A percentile compares a stretch with the other conserved stretches of the same genome.
Evolutionary conservation across 1,284 basidiomycete species (phyloP).

Genomic region (Moniliophthora roreri): DNA sequence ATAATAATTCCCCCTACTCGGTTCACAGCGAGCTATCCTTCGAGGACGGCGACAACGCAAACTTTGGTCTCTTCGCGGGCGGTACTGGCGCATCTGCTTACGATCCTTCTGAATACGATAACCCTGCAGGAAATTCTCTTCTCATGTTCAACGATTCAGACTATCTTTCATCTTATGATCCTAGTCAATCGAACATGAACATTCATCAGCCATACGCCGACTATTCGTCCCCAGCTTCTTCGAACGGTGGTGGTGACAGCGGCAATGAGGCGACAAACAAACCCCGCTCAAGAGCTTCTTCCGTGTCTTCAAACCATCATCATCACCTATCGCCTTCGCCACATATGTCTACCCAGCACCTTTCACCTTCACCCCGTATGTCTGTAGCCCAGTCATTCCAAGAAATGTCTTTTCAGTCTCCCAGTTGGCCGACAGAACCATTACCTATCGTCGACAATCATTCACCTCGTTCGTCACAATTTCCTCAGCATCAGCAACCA

Average conservation of each 20-base stretch:
- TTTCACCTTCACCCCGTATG: slow-evolving; percentile 49
- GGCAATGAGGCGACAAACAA: slow-evolving; percentile 22
- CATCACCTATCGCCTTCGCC: slow-evolving; percentile 21
- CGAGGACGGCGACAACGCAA: slow-evolving; percentile 39
- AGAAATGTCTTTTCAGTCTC: slow-evolving; percentile 61
- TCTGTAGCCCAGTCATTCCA: slow-evolving; percentile 59
- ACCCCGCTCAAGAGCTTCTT: slow-evolving; percentile 57
- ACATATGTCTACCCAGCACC: slow-evolving; percentile 18
- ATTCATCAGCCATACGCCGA: slow-evolving; percentile 32
- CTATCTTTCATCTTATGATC: slow-evolving; percentile 42
- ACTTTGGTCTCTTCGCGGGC: slow-evolving; percentile 35
- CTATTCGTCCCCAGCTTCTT: slow-evolving; percentile 56
- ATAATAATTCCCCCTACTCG: slow-evolving; percentile 67
- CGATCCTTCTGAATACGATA: slow-evolving; percentile 69
- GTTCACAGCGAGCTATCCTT: slow-evolving; percentile 63
- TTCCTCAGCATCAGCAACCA: not conserved
- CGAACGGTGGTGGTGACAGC: slow-evolving; percentile 52
- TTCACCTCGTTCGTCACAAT: slow-evolving; percentile 9
- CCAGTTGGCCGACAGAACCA: slow-evolving; percentile 49
- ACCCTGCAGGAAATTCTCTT: slow-evolving; percentile 44
- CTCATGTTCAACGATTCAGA: slow-evolving; percentile 57
- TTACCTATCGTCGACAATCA: slow-evolving; percentile 34
- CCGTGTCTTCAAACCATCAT: slow-evolving; percentile 53
- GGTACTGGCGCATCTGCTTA: slow-evolving; percentile 32
- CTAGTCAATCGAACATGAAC: not conserved